phyloP scores from a whole-genome alignment of 305 asterid genomes.

The Solanum aculeatissimum region DNA sequence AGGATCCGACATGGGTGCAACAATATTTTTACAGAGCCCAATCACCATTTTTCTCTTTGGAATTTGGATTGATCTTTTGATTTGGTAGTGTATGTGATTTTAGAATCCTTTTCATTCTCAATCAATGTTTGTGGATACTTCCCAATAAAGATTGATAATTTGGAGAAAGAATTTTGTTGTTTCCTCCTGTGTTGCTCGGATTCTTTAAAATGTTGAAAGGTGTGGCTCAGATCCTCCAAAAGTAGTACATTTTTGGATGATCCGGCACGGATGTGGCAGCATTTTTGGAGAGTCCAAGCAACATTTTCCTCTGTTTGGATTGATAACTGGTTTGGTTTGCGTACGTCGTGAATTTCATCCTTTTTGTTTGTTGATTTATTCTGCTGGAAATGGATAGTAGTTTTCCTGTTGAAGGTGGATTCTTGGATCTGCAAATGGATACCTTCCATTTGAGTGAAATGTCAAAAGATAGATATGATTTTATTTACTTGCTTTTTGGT shows the following conservation, averaged over 20 bases:
- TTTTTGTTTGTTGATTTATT: neutral
- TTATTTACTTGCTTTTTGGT: neutral
- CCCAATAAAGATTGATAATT: neutral
- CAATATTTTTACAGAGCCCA: neutral
- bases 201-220: neutral
- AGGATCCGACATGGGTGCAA: accelerated
- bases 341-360: neutral
- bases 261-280: neutral
- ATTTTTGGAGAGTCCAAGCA: neutral
- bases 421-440: neutral
- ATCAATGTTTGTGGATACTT: neutral
- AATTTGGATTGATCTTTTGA: neutral
- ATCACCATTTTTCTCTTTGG: neutral
- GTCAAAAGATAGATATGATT: neutral
- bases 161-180: neutral
- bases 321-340: neutral
- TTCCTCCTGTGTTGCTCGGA: neutral
- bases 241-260: neutral
- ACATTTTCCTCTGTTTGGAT: neutral
- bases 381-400: neutral
- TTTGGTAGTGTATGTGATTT: neutral
- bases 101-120: neutral
- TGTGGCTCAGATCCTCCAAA: neutral
- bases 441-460: neutral
- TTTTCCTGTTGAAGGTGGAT: neutral